Percentiles rank a stretch among this genome's conserved stretches.
Evolutionary conservation across 2,329 filamentous ascomycete species (phyloP).

Genomic region (Mycosphaerella arachidis): DNA sequence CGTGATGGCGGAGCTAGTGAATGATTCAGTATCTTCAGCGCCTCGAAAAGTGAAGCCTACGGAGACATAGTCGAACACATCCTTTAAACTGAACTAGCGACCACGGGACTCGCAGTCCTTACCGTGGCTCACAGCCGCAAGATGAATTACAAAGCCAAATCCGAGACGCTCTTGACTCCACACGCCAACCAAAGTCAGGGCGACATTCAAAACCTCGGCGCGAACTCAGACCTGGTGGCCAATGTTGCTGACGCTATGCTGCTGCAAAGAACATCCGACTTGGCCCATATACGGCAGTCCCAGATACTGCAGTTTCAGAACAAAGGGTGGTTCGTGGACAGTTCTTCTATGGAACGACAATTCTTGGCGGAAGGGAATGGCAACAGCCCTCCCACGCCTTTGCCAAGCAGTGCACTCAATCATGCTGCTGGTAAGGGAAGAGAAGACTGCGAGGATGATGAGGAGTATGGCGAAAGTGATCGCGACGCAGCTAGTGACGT

Average conservation of each 20-base stretch:
- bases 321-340: neutral
- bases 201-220: neutral
- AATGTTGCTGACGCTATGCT: neutral
- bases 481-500: neutral
- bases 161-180: neutral
- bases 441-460: neutral
- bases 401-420: neutral
- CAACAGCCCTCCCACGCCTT: neutral
- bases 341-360: neutral
- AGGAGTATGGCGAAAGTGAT: neutral
- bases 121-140: neutral
- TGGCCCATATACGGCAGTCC: neutral
- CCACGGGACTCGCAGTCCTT: neutral
- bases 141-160: neutral
- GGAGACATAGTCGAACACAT: neutral
- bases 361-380: neutral
- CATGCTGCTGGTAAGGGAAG: neutral
- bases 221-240: neutral
- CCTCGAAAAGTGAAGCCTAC: neutral
- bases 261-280: neutral
- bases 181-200: neutral
- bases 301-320: neutral
- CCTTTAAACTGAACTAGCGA: neutral
- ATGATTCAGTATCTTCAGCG: too few species aligned
- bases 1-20: neutral